Percentiles rank a stretch among this genome's conserved stretches.
These are phyloP conservation scores for Vaccinium macrocarpon DNA, from an alignment of 148 eudicot genomes.

Conservation along the genomic window DNA sequence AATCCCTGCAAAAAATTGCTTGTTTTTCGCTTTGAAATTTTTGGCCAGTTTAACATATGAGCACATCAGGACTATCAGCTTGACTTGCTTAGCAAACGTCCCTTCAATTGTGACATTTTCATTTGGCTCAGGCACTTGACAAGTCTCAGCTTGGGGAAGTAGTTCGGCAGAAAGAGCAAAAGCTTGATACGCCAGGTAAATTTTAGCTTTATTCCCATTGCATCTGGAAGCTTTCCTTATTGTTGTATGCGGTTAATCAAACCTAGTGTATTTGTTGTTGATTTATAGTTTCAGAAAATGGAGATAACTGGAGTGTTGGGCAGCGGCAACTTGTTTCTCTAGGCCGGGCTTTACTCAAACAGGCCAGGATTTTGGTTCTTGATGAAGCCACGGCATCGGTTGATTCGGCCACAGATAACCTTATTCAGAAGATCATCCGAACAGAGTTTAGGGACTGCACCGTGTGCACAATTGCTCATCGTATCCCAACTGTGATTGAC, in stretches of 20 bases:
- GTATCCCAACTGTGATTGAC: slow-evolving; percentile 94
- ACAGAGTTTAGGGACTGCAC: slow-evolving; percentile 81
- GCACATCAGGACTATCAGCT: not conserved
- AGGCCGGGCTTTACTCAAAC: slow-evolving; percentile 92
- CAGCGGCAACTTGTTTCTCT: slow-evolving; percentile 93
- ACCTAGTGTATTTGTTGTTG: not conserved
- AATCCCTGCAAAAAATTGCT: not conserved
- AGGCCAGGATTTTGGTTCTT: slow-evolving; percentile 85
- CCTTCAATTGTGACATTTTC: slow-evolving; percentile 3
- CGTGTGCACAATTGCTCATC: slow-evolving; percentile 87
- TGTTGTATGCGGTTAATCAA: not conserved
- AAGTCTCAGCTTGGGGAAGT: slow-evolving; percentile 89
- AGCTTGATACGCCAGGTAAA: slow-evolving; percentile 83
- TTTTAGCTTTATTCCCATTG: slow-evolving; percentile 4
- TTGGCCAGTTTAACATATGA: too few species aligned
- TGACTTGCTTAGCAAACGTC: not conserved
- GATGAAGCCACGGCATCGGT: slow-evolving; percentile 99
- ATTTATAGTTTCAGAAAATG: slow-evolving; percentile 77
- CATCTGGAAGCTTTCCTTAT: not conserved
- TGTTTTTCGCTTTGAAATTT: not conserved
- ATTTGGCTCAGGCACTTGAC: slow-evolving; percentile 72
- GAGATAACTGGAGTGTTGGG: slow-evolving; percentile 98
- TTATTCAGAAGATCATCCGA: slow-evolving; percentile 89
- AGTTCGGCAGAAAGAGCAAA: slow-evolving; percentile 74
- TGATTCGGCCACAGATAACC: slow-evolving; percentile 92